Evolutionary conservation across 345 rosid species (phyloP), one percentile per base, ranked within the genome.

Genomic region (Firmiana major): DNA sequence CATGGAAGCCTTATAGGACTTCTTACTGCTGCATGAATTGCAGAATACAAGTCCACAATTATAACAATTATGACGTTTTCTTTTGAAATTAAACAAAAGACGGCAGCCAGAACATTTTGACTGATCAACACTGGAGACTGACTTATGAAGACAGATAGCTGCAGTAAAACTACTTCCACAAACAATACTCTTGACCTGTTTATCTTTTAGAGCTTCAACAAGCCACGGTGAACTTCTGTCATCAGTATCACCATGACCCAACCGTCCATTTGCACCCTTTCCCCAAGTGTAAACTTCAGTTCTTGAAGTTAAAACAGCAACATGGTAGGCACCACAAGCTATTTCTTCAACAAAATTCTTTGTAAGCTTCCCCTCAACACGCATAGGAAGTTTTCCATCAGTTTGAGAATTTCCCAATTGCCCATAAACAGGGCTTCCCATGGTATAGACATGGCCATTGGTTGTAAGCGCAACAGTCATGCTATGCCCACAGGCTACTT

Each of bases 201-300:
- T 90, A 84, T 90, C 94, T 77, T 86, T 91, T 43, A 91, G 67
- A 74, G 89, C 88, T 79, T 91, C 97, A 62, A 91, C 89, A 31
- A 90, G 28, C 22, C 88, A 60, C 12, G 97, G 97, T 40, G 75
- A 84, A 82, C 83, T 90, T 66, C 87, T 86, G 81, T 91, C 97
- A 75, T 87, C 92, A 16, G 81, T 75, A 82, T 88, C 91, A 15
- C 97, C 97, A 53, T 90, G 97, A 68, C 94, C 94, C 72, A 91
- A 79, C 59, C 91, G 89, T 74, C 97, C 94, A 83, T 88, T 88
- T 67, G 90, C 87, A 71, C 97, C 97, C 79, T 91, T 91, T 74
- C 97, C 97, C 97, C 97, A 91, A 42, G 91, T 91, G 82, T 86
- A 91, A 79, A 91, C 97, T 82, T 91, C 97, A 10, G 93, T 88